Evolutionary conservation across 2,329 filamentous ascomycete species (phyloP).

Genomic region (Coniochaeta prunicola): DNA sequence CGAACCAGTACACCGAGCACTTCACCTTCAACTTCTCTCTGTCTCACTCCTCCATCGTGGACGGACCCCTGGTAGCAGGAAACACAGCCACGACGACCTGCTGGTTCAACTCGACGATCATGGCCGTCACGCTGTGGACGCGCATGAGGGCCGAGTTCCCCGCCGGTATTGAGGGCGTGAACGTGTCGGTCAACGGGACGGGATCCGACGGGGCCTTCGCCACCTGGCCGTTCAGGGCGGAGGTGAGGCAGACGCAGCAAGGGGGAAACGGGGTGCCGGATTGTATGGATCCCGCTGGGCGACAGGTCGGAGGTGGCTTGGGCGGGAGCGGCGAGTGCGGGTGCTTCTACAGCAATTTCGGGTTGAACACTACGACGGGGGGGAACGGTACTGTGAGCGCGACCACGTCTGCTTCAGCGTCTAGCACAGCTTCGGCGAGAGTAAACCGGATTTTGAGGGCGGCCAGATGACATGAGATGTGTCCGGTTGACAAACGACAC

Average conservation of each 20-base stretch:
- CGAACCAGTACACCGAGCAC: conserved; percentile 41
- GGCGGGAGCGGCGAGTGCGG: conserved; percentile 5
- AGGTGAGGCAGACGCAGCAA: conserved; percentile 43
- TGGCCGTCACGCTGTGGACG: conserved; percentile 56
- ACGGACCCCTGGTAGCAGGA: conserved; percentile 30
- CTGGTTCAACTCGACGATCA: conserved; percentile 47
- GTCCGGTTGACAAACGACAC: too few relatives aligned
- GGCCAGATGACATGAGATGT: not conserved
- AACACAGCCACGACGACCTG: conserved; percentile 43
- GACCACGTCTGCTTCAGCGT: not conserved
- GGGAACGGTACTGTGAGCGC: not conserved
- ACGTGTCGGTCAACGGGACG: conserved; percentile 9
- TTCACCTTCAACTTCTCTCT: conserved; percentile 49
- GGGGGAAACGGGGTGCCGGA: conserved; percentile 42
- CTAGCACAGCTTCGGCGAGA: not conserved
- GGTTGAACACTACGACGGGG: not conserved
- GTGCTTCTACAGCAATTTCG: conserved; percentile 11
- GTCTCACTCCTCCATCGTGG: conserved; percentile 41
- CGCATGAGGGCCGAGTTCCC: conserved; percentile 24
- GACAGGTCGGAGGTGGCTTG: not conserved
- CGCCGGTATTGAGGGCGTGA: conserved; percentile 12
- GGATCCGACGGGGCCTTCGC: conserved; percentile 19
- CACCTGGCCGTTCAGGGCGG: conserved; percentile 51
- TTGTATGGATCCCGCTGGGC: conserved; percentile 34
- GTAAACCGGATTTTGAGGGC: not conserved